phyloP scores from a whole-genome alignment of 2,329 filamentous ascomycete genomes.

The Didymella arachidicola region DNA sequence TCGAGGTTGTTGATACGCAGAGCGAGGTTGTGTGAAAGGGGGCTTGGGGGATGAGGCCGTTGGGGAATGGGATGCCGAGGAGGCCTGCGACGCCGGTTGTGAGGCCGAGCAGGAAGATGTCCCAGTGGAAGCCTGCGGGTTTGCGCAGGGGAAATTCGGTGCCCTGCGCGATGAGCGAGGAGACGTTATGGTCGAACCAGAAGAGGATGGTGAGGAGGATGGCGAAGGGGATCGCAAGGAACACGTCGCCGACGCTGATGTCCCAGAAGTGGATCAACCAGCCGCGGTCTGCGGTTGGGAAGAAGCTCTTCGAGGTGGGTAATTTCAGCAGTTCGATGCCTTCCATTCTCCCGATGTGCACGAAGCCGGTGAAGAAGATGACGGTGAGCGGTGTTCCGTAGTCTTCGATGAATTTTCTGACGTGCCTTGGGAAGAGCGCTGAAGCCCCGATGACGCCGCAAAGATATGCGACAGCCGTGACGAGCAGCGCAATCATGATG shows the following conservation, averaged over 20 bases:
- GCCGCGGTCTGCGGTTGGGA: constrained; percentile 73
- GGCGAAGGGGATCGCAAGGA: constrained; percentile 87
- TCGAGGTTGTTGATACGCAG: constrained; percentile 51
- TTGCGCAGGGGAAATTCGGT: constrained; percentile 64
- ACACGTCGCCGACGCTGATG: constrained; percentile 74
- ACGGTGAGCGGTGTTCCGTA: constrained; percentile 75
- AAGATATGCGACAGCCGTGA: constrained; percentile 78
- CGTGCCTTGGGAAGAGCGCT: constrained; percentile 74
- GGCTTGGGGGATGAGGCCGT: constrained; percentile 67
- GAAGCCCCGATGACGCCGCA: constrained; percentile 76
- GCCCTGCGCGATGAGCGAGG: constrained; percentile 64
- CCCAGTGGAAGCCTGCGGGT: constrained; percentile 68
- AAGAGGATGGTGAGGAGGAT: constrained; percentile 83
- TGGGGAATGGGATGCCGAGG: constrained; percentile 65
- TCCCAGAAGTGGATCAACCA: constrained; percentile 89
- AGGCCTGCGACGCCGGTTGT: constrained; percentile 64
- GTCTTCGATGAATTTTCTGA: constrained; percentile 86
- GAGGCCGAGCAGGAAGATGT: constrained; percentile 65
- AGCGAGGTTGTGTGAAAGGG: constrained; percentile 66
- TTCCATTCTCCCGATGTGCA: constrained; percentile 85
- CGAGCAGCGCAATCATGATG: constrained; percentile 76
- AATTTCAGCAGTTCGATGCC: constrained; percentile 72
- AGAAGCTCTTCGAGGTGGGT: constrained; percentile 79
- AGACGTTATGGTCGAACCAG: constrained; percentile 84
- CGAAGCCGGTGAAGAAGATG: constrained; percentile 89